Evolutionary conservation across 257 asterid species (phyloP), one percentile per base, ranked within the genome.

Genomic region (Ajuga chamaepitys): DNA sequence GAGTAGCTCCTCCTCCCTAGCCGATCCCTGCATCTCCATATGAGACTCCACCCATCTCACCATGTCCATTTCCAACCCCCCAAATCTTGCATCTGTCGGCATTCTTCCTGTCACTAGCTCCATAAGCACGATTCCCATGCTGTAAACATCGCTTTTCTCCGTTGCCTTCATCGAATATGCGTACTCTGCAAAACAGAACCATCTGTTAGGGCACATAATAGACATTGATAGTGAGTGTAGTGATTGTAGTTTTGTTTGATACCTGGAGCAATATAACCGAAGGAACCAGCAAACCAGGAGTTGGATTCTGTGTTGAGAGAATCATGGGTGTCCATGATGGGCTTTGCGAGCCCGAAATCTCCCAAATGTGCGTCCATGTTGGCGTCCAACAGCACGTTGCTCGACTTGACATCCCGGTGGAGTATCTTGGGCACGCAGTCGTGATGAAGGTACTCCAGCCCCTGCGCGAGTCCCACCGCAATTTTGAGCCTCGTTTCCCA

Each of bases 221-320:
- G 17, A 34, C 7, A 4, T 26, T 38, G 0, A 13, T 7, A 56
- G 4, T 18, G 6, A 8, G n/a, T n/a, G 22, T 17, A 9, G n/a
- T 11, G 34, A 14, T 4, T 10, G 9, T 5, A 5, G 30, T 12
- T 5, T 21, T 13, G 6, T 3, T 6, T 48, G 12, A 1, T 83
- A 88, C 98, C 98, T 81, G 98, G 98, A 54, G 98, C 98, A 46
- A 92, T 87, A 57, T 92, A 92, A 46, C 97, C 98, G 26, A 85
- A 92, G 71, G 98, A 92, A 66, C 98, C 97, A 37, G 87, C 95
- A 75, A 92, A 82, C 87, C 91, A 82, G 20, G 82, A 47, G 78
- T 83, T 85, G 24, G 98, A 92, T 40, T 83, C 95, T 7, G 96
- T 87, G 53, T 83, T 78, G 0, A 72, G 34, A n/a, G 95, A 83